Conservation (phyloP, 2,329 filamentous ascomycete genomes). For the Colletotrichum ledebouriae region DNA sequence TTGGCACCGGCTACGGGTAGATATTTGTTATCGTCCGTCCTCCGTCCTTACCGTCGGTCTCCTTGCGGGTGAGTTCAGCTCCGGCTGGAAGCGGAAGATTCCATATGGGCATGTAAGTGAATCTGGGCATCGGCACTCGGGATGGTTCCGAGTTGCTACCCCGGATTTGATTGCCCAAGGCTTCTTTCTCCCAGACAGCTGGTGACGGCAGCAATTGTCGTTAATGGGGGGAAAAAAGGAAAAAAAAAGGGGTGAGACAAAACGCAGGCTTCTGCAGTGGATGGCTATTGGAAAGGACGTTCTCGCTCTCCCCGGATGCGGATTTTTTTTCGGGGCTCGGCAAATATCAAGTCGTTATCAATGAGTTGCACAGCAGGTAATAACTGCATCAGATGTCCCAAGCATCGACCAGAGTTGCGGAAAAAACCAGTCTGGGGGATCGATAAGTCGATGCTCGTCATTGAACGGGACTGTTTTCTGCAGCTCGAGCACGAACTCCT, state of each 20-base stretch:
- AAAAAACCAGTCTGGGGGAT: conserved; percentile 5
- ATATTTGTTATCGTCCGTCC: conserved; percentile 11
- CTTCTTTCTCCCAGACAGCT: conserved; percentile 8
- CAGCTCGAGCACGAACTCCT: not conserved
- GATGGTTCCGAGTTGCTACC: conserved; percentile 15
- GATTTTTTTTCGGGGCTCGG: too few relatives aligned
- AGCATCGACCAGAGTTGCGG: not conserved
- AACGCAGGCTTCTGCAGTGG: too few relatives aligned
- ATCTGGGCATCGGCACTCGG: conserved; percentile 15
- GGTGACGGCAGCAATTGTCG: not conserved
- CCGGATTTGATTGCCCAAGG: conserved; percentile 9
- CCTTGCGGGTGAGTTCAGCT: not conserved
- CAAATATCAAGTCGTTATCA: too few relatives aligned
- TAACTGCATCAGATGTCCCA: not conserved
- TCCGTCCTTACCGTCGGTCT: conserved; percentile 2
- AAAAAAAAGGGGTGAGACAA: too few relatives aligned
- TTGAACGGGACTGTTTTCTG: not conserved
- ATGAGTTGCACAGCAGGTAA: not conserved
- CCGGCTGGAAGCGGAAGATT: conserved; percentile 28
- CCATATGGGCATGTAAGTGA: not conserved
- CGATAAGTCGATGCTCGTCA: conserved; percentile 30
- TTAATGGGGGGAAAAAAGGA: too few relatives aligned
- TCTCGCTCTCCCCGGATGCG: too few relatives aligned
- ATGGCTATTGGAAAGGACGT: too few relatives aligned
- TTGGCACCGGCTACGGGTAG: conserved; percentile 5